Percentiles rank a stretch among this genome's conserved stretches.
phyloP scores from a whole-genome alignment of 176 grass and related monocot species.

The Triticum urartu region DNA sequence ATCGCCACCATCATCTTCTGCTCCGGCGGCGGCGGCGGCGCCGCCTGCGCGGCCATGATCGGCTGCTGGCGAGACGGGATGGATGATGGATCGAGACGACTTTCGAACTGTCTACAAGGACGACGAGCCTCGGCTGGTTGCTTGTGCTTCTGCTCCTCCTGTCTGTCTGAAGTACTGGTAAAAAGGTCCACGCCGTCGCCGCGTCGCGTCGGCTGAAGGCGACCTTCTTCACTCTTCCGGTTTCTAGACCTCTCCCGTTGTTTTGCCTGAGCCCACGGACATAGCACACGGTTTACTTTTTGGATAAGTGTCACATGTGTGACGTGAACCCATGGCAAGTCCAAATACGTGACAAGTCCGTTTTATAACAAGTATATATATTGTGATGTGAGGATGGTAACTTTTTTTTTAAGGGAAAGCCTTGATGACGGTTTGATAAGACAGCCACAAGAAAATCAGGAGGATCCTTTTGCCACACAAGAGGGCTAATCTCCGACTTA shows the following conservation, averaged over 20 bases:
- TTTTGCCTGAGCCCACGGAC: background rate
- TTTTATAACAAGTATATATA: too few species aligned
- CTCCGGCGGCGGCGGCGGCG: background rate
- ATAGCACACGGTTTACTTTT: background rate
- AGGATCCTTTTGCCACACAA: too few species aligned
- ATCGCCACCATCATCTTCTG: constrained; percentile 12
- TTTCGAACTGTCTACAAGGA: background rate
- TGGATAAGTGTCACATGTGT: too few species aligned
- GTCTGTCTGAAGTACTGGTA: background rate
- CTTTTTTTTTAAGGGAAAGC: too few species aligned
- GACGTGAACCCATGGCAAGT: too few species aligned
- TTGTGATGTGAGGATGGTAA: too few species aligned
- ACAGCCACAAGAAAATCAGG: too few species aligned
- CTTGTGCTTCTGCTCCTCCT: background rate
- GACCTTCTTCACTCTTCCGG: background rate
- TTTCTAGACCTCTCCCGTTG: background rate
- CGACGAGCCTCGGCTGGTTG: background rate
- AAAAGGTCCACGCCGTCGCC: background rate
- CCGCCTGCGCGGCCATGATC: background rate
- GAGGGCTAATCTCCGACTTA: too few species aligned
- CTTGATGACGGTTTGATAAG: too few species aligned
- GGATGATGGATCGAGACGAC: background rate
- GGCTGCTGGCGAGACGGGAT: background rate
- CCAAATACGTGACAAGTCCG: too few species aligned
- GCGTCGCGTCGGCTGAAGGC: background rate